Percentiles rank a stretch among this genome's conserved stretches.
These are phyloP conservation scores for Parsonsia alboflavescens DNA, from an alignment of 257 asterid genomes.

Conservation along the genomic window DNA sequence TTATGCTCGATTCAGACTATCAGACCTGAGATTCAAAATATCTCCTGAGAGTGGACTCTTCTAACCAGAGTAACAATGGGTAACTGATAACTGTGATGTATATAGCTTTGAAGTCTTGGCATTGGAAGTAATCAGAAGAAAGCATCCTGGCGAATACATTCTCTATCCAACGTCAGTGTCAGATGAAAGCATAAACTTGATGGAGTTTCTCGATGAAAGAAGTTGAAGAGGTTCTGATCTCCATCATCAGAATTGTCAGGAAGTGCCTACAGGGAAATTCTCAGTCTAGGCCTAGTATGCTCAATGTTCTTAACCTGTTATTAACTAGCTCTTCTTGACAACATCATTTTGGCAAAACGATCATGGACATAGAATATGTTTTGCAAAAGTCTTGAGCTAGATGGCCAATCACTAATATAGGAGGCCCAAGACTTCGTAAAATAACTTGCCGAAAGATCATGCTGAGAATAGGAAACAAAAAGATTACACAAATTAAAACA, in stretches of 20 bases:
- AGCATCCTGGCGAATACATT: conserved; percentile 23
- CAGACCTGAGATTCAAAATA: conserved; percentile 28
- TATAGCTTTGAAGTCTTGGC: conserved; percentile 38
- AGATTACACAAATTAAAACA: too few relatives aligned
- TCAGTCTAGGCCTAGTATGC: conserved; percentile 30
- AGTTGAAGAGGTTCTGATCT: conserved; percentile 12
- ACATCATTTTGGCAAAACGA: too few relatives aligned
- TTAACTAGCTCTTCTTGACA: too few relatives aligned
- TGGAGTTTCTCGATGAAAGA: conserved; percentile 18
- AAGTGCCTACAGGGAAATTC: conserved; percentile 22
- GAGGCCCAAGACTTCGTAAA: not conserved
- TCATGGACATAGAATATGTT: not conserved
- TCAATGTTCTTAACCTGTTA: conserved; percentile 3
- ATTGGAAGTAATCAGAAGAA: too few relatives aligned
- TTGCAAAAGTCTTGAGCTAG: too few relatives aligned
- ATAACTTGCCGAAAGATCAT: not conserved
- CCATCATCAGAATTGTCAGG: conserved; percentile 13
- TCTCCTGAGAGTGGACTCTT: conserved; percentile 17
- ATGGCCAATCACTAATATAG: not conserved
- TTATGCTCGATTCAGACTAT: conserved; percentile 19
- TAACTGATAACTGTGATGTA: conserved; percentile 27
- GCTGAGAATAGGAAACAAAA: not conserved
- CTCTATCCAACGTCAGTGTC: not conserved
- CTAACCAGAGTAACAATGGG: conserved; percentile 25
- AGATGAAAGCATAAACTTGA: not conserved